Conservation (phyloP, 306 rosid species). For the Phaseolus lunatus region DNA sequence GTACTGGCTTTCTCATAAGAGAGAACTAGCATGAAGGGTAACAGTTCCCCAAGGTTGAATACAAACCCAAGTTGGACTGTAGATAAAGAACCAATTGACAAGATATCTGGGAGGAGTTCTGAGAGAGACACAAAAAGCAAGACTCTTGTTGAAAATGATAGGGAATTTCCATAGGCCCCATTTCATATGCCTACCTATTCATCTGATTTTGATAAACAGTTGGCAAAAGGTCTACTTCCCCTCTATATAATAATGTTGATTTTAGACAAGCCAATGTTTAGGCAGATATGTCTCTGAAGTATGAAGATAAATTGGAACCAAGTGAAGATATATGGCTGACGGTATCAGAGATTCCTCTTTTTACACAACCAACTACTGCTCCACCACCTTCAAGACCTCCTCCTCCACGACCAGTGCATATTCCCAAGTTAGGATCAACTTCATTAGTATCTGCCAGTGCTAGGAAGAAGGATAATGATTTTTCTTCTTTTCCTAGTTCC, state of each 20-base stretch:
- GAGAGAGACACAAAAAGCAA: constrained; percentile 67
- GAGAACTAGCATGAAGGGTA: constrained; percentile 65
- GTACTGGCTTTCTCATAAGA: constrained; percentile 78
- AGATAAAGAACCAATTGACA: constrained; percentile 63
- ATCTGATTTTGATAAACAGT: constrained; percentile 62
- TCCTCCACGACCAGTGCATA: constrained; percentile 87
- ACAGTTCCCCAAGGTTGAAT: constrained; percentile 61
- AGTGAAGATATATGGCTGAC: constrained; percentile 85
- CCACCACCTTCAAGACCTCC: constrained; percentile 99
- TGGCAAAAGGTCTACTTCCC: constrained; percentile 73
- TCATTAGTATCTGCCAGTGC: constrained; percentile 56
- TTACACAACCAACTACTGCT: constrained; percentile 91
- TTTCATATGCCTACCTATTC: constrained; percentile 73
- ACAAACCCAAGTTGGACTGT: constrained; percentile 54
- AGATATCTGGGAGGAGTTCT: constrained; percentile 63
- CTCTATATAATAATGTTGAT: constrained; percentile 54
- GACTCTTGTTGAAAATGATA: constrained; percentile 56
- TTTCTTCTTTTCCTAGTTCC: constrained; percentile 64
- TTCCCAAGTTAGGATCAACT: constrained; percentile 62
- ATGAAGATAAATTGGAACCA: constrained; percentile 69
- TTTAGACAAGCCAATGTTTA: constrained; percentile 57
- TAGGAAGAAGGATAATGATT: constrained; percentile 68
- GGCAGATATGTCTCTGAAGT: constrained; percentile 65
- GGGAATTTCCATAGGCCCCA: constrained; percentile 63
- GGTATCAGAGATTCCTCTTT: constrained; percentile 92